Evolutionary conservation across 495 filamentous ascomycete genomes (phyloP).

Genomic region (Poronia punctata): DNA sequence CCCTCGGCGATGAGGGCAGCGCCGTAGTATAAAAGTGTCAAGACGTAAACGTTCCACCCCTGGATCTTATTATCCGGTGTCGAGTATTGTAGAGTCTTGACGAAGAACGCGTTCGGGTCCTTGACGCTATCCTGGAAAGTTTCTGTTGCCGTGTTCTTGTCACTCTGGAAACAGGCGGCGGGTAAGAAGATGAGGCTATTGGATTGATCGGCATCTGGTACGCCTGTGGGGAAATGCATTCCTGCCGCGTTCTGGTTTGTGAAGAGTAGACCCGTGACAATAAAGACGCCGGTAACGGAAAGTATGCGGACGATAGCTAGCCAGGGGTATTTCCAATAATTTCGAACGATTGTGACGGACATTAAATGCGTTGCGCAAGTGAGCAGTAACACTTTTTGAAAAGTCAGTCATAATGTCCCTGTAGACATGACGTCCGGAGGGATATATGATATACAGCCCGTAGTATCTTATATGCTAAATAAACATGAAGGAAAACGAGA

Average conservation of each 20-base stretch:
- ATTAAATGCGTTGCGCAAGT: too few relatives aligned
- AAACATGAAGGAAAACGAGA: too few relatives aligned
- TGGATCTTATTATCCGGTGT: slow-evolving; percentile 19
- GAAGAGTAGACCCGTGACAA: slow-evolving; percentile 25
- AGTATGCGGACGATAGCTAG: too few relatives aligned
- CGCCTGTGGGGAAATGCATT: slow-evolving; percentile 16
- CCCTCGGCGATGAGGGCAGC: too few relatives aligned
- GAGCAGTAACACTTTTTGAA: too few relatives aligned
- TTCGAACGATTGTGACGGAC: too few relatives aligned
- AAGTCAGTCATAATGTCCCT: too few relatives aligned
- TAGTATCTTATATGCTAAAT: too few relatives aligned
- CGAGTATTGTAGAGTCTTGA: slow-evolving; percentile 9
- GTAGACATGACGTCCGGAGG: too few relatives aligned
- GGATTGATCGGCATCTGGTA: slow-evolving; percentile 11
- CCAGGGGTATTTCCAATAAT: too few relatives aligned
- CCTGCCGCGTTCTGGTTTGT: slow-evolving; percentile 20
- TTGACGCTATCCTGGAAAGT: slow-evolving; percentile 5
- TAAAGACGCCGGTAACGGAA: too few relatives aligned
- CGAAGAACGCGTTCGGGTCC: slow-evolving; percentile 9
- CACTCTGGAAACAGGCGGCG: slow-evolving; percentile 26
- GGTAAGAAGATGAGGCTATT: slow-evolving; percentile 24
- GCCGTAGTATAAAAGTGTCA: slow-evolving; percentile 22
- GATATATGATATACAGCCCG: too few relatives aligned
- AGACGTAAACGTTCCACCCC: slow-evolving; percentile 23
- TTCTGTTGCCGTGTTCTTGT: neutral